Percentiles rank a stretch among this genome's conserved stretches.
phyloP scores from a whole-genome alignment of 1,284 basidiomycete species.

The Boletus semigastroideus region DNA sequence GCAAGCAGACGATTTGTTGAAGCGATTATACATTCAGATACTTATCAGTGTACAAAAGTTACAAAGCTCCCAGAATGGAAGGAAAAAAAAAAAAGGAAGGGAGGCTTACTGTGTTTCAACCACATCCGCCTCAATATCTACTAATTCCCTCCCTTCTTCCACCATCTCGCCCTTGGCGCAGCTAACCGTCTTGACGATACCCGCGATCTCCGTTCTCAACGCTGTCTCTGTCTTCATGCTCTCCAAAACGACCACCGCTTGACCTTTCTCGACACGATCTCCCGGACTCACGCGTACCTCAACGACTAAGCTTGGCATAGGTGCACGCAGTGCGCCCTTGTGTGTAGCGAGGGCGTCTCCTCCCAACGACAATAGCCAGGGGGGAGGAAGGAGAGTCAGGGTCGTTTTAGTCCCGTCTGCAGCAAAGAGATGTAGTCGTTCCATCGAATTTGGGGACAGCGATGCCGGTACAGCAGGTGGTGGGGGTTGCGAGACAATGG shows the following conservation, averaged over 20 bases:
- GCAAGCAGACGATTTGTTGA: background rate
- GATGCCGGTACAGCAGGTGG: constrained; percentile 51
- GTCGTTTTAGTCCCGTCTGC: constrained; percentile 54
- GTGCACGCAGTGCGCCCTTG: constrained; percentile 64
- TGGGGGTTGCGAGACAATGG: constrained; percentile 69
- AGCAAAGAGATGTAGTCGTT: constrained; percentile 71
- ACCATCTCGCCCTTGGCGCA: constrained; percentile 86
- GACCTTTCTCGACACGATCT: constrained; percentile 76
- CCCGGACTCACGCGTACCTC: constrained; percentile 80
- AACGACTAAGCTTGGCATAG: constrained; percentile 90
- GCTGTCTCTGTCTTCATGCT: constrained; percentile 98
- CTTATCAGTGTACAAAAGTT: background rate
- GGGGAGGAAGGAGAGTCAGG: constrained; percentile 60
- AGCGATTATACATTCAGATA: background rate
- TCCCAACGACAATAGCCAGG: constrained; percentile 64
- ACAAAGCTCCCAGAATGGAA: background rate
- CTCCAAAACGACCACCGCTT: constrained; percentile 82
- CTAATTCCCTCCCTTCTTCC: constrained; percentile 79
- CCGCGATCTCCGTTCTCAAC: constrained; percentile 66
- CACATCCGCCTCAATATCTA: constrained; percentile 54
- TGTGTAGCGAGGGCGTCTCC: constrained; percentile 51
- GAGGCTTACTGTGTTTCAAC: constrained; percentile 17
- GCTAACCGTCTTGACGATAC: constrained; percentile 69
- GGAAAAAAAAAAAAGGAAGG: background rate
- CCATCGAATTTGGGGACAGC: constrained; percentile 51